Conservation (phyloP, 345 rosid genomes). For the Crucihimalaya himalaica region DNA sequence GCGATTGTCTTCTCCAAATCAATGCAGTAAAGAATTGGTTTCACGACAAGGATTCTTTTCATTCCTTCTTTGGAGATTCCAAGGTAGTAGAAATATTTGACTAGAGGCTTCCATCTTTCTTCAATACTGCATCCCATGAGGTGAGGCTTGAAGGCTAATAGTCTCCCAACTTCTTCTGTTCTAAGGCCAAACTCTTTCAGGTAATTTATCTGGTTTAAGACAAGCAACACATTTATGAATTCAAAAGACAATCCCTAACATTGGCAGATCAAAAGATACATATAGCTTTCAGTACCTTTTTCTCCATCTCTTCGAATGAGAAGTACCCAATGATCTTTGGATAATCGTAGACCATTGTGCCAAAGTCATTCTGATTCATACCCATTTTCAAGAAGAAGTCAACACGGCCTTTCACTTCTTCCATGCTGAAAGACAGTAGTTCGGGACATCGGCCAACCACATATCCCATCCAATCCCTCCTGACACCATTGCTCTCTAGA, state of each 20-base stretch:
- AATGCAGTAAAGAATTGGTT: conserved; percentile 83
- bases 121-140: conserved; percentile 83
- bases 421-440: conserved; percentile 60
- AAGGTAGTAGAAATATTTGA: conserved; percentile 79
- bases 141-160: conserved; percentile 82
- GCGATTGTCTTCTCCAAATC: conserved; percentile 68
- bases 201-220: conserved; percentile 57
- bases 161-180: conserved; percentile 69
- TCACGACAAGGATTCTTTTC: conserved; percentile 80
- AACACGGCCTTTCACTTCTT: conserved; percentile 66
- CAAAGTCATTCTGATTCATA: conserved; percentile 81
- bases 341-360: conserved; percentile 87
- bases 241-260: not conserved
- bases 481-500: conserved; percentile 74
- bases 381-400: conserved; percentile 74
- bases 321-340: conserved; percentile 73
- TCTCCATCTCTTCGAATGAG: conserved; percentile 76
- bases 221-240: conserved; percentile 2
- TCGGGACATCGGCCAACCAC: conserved; percentile 77
- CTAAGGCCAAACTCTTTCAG: conserved; percentile 86
- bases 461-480: conserved; percentile 86
- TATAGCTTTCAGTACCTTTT: conserved; percentile 52
- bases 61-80: conserved; percentile 86
- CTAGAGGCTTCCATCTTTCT: conserved; percentile 87
- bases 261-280: not conserved